These are phyloP conservation scores for Gynochthodes officinalis DNA, from an alignment of 257 asterid species.

Conservation along the genomic window DNA sequence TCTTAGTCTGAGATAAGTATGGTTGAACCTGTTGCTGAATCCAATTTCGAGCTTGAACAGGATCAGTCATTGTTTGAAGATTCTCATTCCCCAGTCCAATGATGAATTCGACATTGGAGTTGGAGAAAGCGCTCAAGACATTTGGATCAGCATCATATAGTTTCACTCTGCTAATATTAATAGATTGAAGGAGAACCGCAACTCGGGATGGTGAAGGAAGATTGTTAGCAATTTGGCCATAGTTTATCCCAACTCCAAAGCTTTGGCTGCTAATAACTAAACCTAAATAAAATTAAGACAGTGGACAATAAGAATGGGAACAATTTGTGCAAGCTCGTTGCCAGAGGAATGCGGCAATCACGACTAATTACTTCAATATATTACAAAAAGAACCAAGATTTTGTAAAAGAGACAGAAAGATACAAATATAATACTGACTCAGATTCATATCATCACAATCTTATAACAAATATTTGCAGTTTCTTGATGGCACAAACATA, in stretches of 20 bases:
- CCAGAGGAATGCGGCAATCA: no score
- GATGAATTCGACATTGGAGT: constrained; percentile 56
- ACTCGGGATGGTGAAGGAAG: constrained; percentile 79
- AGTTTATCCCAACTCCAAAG: constrained; percentile 72
- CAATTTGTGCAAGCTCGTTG: not conserved
- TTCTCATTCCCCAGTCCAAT: constrained; percentile 71
- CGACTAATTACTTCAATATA: no score
- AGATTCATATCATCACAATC: not conserved
- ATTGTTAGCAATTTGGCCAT: constrained; percentile 85
- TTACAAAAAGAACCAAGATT: not conserved
- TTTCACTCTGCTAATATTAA: constrained; percentile 58
- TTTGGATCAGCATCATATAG: constrained; percentile 81
- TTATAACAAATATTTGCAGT: not conserved
- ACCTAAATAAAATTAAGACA: constrained; percentile 28
- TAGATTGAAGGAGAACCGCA: constrained; percentile 50
- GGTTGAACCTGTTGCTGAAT: constrained; percentile 66
- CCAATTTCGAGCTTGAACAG: constrained; percentile 69
- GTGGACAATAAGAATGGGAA: not conserved
- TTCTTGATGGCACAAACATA: not conserved
- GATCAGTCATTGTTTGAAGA: constrained; percentile 58
- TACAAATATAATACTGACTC: not conserved
- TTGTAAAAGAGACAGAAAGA: not conserved
- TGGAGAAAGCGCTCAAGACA: constrained; percentile 66
- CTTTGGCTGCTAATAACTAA: constrained; percentile 24
- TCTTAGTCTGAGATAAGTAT: constrained; percentile 53